Percentiles rank a stretch among this genome's conserved stretches.
phyloP scores from a whole-genome alignment of 2,329 filamentous ascomycete genomes.

The Stagonosporopsis chrysanthemi region DNA sequence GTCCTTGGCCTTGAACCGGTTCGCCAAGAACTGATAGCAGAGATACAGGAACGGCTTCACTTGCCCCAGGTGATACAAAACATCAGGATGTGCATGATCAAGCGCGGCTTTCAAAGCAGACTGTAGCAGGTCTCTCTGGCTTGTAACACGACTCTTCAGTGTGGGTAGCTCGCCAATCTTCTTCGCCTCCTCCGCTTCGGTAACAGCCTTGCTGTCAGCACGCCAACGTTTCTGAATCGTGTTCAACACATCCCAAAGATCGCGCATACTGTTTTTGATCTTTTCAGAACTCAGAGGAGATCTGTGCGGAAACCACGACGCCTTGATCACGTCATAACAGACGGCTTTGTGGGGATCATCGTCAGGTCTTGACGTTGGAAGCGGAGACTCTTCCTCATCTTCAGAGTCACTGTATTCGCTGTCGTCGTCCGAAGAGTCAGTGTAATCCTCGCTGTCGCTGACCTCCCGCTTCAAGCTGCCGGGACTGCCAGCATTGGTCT shows the following conservation, averaged over 20 bases:
- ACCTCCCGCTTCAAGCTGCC: conserved; percentile 38
- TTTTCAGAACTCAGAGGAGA: conserved; percentile 58
- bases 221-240: conserved; percentile 69
- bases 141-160: conserved; percentile 64
- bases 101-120: conserved; percentile 56
- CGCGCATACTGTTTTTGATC: conserved; percentile 62
- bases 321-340: conserved; percentile 67
- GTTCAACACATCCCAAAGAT: conserved; percentile 67
- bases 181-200: conserved; percentile 65
- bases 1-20: conserved; percentile 56
- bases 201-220: conserved; percentile 62
- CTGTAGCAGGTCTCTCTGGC: conserved; percentile 65
- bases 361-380: conserved; percentile 60
- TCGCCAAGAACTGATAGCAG: conserved; percentile 59
- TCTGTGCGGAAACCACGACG: conserved; percentile 66
- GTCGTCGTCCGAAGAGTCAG: conserved; percentile 59
- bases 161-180: conserved; percentile 61
- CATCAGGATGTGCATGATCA: conserved; percentile 56
- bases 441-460: conserved; percentile 55
- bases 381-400: conserved; percentile 62
- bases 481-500: conserved; percentile 18
- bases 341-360: conserved; percentile 62
- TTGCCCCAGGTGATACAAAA: conserved; percentile 52
- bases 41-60: conserved; percentile 54
- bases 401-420: conserved; percentile 63